A percentile compares a stretch with the other conserved stretches of the same genome.
These are phyloP conservation scores for Fusarium stilboides DNA, from an alignment of 2,329 filamentous ascomycete genomes.

Conservation along the genomic window DNA sequence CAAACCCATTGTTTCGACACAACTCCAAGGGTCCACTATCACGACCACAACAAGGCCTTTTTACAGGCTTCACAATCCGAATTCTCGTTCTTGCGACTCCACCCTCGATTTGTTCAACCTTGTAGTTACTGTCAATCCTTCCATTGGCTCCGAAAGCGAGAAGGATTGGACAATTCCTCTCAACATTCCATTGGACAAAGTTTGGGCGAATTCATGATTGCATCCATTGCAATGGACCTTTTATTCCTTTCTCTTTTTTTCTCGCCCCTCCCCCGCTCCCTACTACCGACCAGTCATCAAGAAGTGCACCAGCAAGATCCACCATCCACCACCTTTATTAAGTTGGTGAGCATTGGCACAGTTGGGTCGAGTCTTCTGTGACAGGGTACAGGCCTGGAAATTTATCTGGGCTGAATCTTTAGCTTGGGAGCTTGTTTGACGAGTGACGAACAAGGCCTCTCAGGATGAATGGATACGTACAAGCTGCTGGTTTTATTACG, in stretches of 20 bases:
- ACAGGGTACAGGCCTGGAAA: constrained; percentile 29
- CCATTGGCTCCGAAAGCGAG: constrained; percentile 10
- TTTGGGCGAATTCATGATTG: constrained; percentile 31
- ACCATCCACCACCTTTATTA: constrained; percentile 37
- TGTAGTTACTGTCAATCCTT: constrained; percentile 4
- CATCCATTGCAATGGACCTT: constrained; percentile 27
- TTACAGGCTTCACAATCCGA: constrained; percentile 26
- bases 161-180: constrained; percentile 13
- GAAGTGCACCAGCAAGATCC: constrained; percentile 36
- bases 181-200: constrained; percentile 31
- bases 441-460: background rate
- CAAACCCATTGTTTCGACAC: constrained; percentile 17
- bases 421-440: constrained; percentile 6
- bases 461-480: background rate
- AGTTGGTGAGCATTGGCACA: constrained; percentile 21
- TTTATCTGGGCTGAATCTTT: constrained; percentile 14
- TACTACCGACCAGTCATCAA: constrained; percentile 32
- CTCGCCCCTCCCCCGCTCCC: constrained; percentile 44
- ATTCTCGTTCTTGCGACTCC: constrained; percentile 8
- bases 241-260: constrained; percentile 31
- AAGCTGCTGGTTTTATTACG: background rate
- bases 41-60: constrained; percentile 21
- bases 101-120: background rate
- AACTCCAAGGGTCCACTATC: constrained; percentile 41
- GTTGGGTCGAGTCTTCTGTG: constrained; percentile 30